A percentile compares a stretch with the other conserved stretches of the same genome.
Conservation (phyloP, 2,329 filamentous ascomycete genomes). For the Colletotrichum liaoningense region DNA sequence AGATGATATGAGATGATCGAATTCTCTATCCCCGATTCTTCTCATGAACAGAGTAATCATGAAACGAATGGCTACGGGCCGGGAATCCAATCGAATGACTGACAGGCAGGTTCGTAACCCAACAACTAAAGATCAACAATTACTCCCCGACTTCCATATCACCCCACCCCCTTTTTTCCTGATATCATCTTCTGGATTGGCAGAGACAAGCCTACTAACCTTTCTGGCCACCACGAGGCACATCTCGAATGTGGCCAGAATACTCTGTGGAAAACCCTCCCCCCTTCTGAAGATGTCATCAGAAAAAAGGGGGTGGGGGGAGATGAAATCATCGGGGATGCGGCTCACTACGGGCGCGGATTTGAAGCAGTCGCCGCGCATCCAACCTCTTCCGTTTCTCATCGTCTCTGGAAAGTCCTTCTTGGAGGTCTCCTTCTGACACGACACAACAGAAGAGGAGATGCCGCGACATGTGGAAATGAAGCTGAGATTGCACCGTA, state of each 20-base stretch:
- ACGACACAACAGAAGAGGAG: conserved; percentile 46
- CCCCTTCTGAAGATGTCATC: neutral
- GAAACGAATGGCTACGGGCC: conserved; percentile 36
- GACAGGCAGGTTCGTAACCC: conserved; percentile 52
- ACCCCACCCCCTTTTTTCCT: neutral
- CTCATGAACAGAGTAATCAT: neutral
- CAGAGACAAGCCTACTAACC: neutral
- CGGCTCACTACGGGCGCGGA: conserved; percentile 90
- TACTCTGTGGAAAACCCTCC: neutral
- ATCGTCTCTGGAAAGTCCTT: no score
- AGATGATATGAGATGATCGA: conserved; percentile 5
- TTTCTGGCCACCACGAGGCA: neutral
- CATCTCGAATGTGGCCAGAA: neutral
- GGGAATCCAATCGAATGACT: conserved; percentile 23
- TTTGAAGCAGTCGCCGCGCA: conserved; percentile 59
- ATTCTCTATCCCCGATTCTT: neutral
- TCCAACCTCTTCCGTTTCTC: conserved; percentile 59
- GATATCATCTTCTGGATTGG: neutral
- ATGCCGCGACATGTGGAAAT: conserved; percentile 55
- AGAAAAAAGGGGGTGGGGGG: neutral
- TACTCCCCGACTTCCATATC: conserved; percentile 33
- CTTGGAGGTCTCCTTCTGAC: neutral
- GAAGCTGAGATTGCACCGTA: conserved; percentile 96
- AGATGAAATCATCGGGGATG: conserved; percentile 51
- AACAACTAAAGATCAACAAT: conserved; percentile 45